A percentile compares a stretch with the other conserved stretches of the same genome.
Evolutionary conservation across 2,329 filamentous ascomycete species (phyloP).

Genomic region (Colletotrichum sp.): DNA sequence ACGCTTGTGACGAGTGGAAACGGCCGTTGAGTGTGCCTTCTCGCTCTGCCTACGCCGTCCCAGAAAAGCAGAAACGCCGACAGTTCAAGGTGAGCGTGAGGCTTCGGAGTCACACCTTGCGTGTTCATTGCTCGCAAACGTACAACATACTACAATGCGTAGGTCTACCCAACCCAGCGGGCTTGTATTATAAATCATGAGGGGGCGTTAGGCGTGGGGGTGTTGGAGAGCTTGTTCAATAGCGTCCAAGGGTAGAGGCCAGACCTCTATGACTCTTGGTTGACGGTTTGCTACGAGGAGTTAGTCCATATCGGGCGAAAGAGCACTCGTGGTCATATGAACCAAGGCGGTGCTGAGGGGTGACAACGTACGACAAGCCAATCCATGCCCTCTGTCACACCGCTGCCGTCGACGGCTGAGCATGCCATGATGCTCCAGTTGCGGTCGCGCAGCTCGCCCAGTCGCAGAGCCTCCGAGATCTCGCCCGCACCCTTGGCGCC

Average conservation of each 20-base stretch:
- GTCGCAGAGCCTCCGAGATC: constrained; percentile 89
- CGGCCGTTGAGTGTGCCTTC: not conserved
- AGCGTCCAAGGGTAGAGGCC: not conserved
- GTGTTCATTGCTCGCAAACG: not conserved
- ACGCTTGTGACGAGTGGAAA: not conserved
- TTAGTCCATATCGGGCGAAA: not conserved
- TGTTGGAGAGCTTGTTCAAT: not conserved
- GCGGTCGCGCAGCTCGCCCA: constrained; percentile 90
- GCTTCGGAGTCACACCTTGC: not conserved
- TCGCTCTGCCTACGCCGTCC: not conserved
- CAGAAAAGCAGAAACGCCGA: not conserved
- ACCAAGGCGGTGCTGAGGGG: not conserved
- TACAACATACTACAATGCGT: constrained; percentile 13
- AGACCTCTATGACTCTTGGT: constrained; percentile 24
- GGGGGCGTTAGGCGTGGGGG: constrained; percentile 12
- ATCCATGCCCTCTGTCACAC: constrained; percentile 97
- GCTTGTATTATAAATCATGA: constrained; percentile 16
- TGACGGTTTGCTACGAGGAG: constrained; percentile 28
- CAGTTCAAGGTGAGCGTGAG: not conserved
- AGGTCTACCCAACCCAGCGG: constrained; percentile 11
- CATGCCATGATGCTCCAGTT: constrained; percentile 99
- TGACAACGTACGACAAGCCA: constrained; percentile 81
- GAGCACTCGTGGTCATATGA: not conserved
- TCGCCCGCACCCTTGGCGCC: constrained; percentile 96
- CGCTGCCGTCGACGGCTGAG: constrained; percentile 92